phyloP scores from a whole-genome alignment of 2,329 filamentous ascomycete genomes.

The Verticillium albo-atrum region DNA sequence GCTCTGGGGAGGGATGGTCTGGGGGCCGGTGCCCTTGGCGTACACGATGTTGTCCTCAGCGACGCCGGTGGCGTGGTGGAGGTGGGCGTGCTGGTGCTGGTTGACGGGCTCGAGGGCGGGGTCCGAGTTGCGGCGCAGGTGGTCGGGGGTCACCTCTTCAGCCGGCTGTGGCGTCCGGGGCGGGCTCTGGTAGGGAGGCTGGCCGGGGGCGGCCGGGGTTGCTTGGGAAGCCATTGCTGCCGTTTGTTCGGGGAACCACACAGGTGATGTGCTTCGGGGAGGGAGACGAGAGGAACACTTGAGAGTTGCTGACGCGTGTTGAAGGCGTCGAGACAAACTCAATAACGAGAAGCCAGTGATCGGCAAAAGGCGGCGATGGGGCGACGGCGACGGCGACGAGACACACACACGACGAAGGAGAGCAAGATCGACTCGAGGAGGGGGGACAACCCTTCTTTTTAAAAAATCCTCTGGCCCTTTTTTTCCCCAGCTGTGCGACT shows the following conservation, averaged over 20 bases:
- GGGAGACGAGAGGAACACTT: background rate
- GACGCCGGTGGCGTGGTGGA: conserved; percentile 32
- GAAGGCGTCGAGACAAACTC: background rate
- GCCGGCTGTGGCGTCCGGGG: conserved; percentile 4
- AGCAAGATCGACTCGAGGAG: background rate
- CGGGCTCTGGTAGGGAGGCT: conserved; percentile 2
- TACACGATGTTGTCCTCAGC: conserved; percentile 42
- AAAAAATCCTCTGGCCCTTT: conserved; percentile 4
- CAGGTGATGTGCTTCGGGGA: background rate
- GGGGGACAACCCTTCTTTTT: conserved; percentile 9
- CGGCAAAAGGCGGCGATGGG: background rate
- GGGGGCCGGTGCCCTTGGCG: conserved; percentile 30
- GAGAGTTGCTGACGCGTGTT: background rate
- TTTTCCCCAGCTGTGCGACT: conserved; percentile 4
- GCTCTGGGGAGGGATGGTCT: conserved; percentile 30
- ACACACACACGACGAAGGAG: conserved; percentile 6
- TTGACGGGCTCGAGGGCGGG: conserved; percentile 30
- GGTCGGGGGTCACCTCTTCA: background rate
- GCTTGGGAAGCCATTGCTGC: background rate
- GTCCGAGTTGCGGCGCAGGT: conserved; percentile 21
- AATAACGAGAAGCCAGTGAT: background rate
- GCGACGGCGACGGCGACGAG: conserved; percentile 5
- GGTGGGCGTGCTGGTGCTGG: conserved; percentile 39
- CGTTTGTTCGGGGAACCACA: background rate
- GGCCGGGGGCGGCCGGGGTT: background rate